These are phyloP conservation scores for Stylosanthes scabra DNA, from an alignment of 331 rosid genomes.

Conservation along the genomic window DNA sequence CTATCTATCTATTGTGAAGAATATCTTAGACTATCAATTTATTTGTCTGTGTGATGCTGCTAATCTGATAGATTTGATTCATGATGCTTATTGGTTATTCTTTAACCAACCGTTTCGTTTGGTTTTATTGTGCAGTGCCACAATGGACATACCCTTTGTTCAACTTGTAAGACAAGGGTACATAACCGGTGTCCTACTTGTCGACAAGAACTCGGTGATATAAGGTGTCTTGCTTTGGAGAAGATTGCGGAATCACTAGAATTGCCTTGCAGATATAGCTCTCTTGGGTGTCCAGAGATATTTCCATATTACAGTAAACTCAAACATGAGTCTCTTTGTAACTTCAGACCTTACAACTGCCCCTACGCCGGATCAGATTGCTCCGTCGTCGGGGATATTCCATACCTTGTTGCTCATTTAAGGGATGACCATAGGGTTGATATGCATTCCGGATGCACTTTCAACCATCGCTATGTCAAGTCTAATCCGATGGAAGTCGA, in stretches of 20 bases:
- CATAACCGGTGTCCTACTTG: constrained; percentile 76
- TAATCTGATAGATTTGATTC: not conserved
- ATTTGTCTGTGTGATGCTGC: not conserved
- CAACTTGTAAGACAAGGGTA: constrained; percentile 70
- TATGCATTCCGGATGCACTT: constrained; percentile 73
- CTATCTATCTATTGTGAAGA: not conserved
- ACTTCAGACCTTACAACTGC: constrained; percentile 74
- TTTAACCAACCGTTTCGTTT: constrained; percentile 9
- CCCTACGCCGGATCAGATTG: constrained; percentile 79
- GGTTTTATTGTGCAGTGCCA: constrained; percentile 57
- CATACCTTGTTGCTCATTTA: constrained; percentile 63
- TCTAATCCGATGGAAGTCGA: constrained; percentile 76
- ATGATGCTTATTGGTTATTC: constrained; percentile 18
- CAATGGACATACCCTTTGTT: constrained; percentile 77
- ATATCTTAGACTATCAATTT: not conserved
- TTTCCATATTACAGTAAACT: constrained; percentile 74
- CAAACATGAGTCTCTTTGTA: constrained; percentile 66
- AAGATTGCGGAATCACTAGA: constrained; percentile 77
- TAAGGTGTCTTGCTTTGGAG: constrained; percentile 72
- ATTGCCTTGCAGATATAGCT: constrained; percentile 62
- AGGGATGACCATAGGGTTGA: constrained; percentile 72
- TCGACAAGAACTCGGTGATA: constrained; percentile 71
- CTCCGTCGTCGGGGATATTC: constrained; percentile 62
- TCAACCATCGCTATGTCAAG: constrained; percentile 76
- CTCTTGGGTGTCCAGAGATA: constrained; percentile 71